These are phyloP conservation scores for Pseudogymnoascus sp. DNA, from an alignment of 2,329 filamentous ascomycete species.

Conservation along the genomic window DNA sequence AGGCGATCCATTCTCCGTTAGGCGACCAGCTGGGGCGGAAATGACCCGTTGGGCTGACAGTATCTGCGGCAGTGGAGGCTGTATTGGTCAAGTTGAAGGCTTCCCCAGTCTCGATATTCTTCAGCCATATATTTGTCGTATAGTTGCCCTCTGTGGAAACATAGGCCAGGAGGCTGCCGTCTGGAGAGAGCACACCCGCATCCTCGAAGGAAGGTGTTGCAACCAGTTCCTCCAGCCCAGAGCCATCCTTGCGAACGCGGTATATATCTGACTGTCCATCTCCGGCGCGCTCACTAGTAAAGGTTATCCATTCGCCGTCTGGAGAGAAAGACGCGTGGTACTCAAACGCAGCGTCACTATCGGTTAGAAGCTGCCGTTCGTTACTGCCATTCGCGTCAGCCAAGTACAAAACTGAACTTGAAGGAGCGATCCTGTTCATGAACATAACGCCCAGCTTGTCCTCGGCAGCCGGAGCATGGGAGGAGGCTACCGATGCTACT, in stretches of 20 bases:
- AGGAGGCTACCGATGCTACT: neutral
- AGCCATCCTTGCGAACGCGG: conserved; percentile 31
- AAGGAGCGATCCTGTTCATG: conserved; percentile 34
- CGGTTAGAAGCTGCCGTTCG: conserved; percentile 29
- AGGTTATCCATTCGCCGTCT: conserved; percentile 34
- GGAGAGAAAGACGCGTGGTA: conserved; percentile 35
- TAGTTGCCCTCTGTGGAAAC: conserved; percentile 33
- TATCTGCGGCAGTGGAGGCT: conserved; percentile 18
- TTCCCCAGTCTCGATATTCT: conserved; percentile 30
- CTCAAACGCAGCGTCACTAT: conserved; percentile 29
- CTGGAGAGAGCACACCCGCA: conserved; percentile 31
- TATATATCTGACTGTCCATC: conserved; percentile 38
- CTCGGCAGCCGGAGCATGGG: neutral
- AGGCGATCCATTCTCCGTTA: conserved; percentile 35
- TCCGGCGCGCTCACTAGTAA: conserved; percentile 34
- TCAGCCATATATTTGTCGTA: conserved; percentile 35
- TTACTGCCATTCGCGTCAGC: conserved; percentile 35
- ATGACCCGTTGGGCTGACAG: conserved; percentile 29
- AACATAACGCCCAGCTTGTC: conserved; percentile 20
- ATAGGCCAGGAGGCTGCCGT: conserved; percentile 33
- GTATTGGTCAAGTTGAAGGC: conserved; percentile 33
- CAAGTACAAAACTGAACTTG: conserved; percentile 24
- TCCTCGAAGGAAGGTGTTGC: conserved; percentile 34
- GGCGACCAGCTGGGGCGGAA: conserved; percentile 37
- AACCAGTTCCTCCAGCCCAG: conserved; percentile 30